Evolutionary conservation across 1,284 basidiomycete genomes (phyloP).

Genomic region (Puccinia hordei): DNA sequence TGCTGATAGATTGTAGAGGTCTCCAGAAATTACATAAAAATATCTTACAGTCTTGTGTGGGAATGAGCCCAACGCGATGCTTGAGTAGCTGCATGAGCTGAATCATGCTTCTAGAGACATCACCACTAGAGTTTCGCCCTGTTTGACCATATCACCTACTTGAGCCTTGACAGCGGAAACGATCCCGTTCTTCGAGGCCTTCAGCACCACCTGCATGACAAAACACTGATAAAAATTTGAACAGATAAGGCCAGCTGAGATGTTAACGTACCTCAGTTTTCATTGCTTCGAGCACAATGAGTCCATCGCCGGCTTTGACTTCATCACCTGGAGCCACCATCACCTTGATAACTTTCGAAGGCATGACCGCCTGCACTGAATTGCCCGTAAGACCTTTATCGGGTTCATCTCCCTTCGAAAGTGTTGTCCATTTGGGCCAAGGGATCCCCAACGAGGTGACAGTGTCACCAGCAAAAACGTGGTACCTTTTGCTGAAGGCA

Average conservation of each 20-base stretch:
- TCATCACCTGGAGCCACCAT: conserved; percentile 72
- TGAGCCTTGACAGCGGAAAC: conserved; percentile 72
- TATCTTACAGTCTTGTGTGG: neutral
- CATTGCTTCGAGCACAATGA: conserved; percentile 89
- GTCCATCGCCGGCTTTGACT: conserved; percentile 76
- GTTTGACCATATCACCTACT: conserved; percentile 83
- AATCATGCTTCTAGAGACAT: conserved; percentile 33
- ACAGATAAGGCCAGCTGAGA: conserved; percentile 1
- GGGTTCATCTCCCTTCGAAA: conserved; percentile 36
- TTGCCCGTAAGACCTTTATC: conserved; percentile 59
- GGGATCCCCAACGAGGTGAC: conserved; percentile 51
- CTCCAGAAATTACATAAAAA: too few species aligned
- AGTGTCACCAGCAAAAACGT: conserved; percentile 64
- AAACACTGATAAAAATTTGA: neutral
- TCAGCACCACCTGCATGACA: conserved; percentile 69
- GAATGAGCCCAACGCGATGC: too few species aligned
- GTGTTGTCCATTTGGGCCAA: conserved; percentile 52
- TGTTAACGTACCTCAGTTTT: conserved; percentile 69
- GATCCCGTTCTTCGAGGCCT: conserved; percentile 70
- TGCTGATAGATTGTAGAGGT: too few species aligned
- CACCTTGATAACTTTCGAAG: conserved; percentile 82
- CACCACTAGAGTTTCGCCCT: conserved; percentile 75
- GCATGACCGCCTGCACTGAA: conserved; percentile 70
- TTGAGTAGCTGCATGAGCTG: neutral
- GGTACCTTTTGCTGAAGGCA: conserved; percentile 69